Conservation (phyloP, 2,329 filamentous ascomycete genomes). For the Davidsoniella eucalypti region DNA sequence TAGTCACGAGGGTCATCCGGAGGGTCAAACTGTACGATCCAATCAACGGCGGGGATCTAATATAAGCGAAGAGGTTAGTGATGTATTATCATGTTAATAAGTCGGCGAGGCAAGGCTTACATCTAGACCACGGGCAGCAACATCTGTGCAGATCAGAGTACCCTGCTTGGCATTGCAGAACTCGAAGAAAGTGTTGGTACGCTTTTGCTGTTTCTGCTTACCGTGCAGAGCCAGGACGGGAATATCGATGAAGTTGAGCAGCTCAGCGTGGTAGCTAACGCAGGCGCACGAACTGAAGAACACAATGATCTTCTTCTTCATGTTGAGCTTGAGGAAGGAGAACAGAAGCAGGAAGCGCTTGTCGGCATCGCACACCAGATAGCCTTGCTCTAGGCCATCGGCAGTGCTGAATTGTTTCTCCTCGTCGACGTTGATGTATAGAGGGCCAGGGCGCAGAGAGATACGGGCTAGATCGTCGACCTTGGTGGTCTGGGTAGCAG, state of each 20-base stretch:
- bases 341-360: constrained; percentile 88
- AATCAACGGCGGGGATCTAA: constrained; percentile 82
- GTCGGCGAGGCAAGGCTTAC: constrained; percentile 26
- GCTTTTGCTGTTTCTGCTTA: constrained; percentile 97
- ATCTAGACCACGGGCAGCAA: constrained; percentile 86
- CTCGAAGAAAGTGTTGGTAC: constrained; percentile 98
- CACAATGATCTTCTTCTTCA: constrained; percentile 94
- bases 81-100: background rate
- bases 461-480: constrained; percentile 93
- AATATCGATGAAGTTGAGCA: constrained; percentile 94
- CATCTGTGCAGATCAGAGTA: constrained; percentile 88
- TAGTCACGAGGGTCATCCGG: constrained; percentile 83
- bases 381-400: constrained; percentile 87
- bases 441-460: constrained; percentile 72
- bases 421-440: constrained; percentile 96
- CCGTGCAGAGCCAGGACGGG: constrained; percentile 76
- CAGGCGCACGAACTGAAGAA: constrained; percentile 88
- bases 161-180: constrained; percentile 65
- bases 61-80: background rate
- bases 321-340: constrained; percentile 73
- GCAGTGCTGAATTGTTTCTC: constrained; percentile 81
- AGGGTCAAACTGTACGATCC: constrained; percentile 91
- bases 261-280: constrained; percentile 88
- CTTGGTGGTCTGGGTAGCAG: constrained; percentile 94
- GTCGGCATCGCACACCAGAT: constrained; percentile 83